phyloP scores from a whole-genome alignment of 768 basidiomycete genomes.

The Russula abietina region DNA sequence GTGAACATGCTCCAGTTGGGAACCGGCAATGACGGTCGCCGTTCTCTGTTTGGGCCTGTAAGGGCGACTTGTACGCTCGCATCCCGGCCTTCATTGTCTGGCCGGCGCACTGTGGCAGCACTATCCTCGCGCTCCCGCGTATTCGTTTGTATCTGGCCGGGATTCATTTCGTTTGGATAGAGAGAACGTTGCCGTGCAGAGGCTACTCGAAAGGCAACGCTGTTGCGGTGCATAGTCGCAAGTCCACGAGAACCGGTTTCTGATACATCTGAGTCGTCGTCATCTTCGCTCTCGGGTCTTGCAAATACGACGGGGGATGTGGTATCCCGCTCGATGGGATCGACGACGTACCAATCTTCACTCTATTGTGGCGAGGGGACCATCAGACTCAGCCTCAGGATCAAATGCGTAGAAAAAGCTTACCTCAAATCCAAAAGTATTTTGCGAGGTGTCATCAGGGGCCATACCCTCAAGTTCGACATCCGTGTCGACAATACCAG shows the following conservation, averaged over 20 bases:
- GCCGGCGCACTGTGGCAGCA: conserved; percentile 13
- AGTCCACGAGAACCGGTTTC: conserved; percentile 13
- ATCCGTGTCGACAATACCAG: conserved; percentile 22
- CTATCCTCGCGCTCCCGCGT: conserved; percentile 17
- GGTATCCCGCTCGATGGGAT: conserved; percentile 16
- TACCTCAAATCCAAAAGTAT: conserved; percentile 15
- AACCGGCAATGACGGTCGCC: conserved; percentile 14
- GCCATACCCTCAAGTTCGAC: conserved; percentile 20
- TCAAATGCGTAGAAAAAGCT: not conserved
- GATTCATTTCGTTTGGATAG: not conserved
- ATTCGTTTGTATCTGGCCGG: not conserved
- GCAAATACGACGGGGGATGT: conserved; percentile 21
- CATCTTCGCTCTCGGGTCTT: conserved; percentile 6
- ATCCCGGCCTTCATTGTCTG: not conserved
- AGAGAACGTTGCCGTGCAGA: conserved; percentile 8
- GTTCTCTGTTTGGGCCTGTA: not conserved
- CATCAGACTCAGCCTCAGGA: conserved; percentile 6
- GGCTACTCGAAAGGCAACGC: conserved; percentile 17
- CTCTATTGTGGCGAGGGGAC: not conserved
- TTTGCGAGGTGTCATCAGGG: conserved; percentile 5
- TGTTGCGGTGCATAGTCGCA: conserved; percentile 16
- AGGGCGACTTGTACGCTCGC: not conserved
- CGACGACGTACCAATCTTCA: conserved; percentile 17
- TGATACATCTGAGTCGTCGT: conserved; percentile 20
- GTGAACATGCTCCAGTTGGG: conserved; percentile 19